These are phyloP conservation scores for Rhizopogon rudus DNA, from an alignment of 768 basidiomycete species.

Conservation along the genomic window DNA sequence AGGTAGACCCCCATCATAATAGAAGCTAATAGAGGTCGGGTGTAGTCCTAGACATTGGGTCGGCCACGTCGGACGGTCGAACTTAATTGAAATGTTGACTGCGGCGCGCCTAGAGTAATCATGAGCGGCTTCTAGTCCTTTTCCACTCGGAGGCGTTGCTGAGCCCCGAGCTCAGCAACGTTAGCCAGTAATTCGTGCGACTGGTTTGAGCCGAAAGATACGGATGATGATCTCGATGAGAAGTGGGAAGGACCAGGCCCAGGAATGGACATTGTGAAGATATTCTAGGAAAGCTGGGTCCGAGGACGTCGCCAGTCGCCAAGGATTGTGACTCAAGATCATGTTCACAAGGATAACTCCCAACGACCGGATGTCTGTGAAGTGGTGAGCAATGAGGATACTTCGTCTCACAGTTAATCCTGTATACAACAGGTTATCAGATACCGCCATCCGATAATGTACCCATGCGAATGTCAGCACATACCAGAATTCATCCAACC, in stretches of 20 bases:
- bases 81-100: too few relatives aligned
- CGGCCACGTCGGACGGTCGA: too few relatives aligned
- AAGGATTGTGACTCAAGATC: slow-evolving; percentile 67
- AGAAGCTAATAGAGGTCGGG: not conserved
- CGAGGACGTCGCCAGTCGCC: slow-evolving; percentile 61
- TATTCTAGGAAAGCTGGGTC: slow-evolving; percentile 69
- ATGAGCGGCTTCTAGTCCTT: not conserved
- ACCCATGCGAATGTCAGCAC: slow-evolving; percentile 7
- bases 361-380: slow-evolving; percentile 62
- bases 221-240: slow-evolving; percentile 66
- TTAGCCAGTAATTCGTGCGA: slow-evolving; percentile 42
- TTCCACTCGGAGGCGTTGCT: slow-evolving; percentile 15
- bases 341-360: slow-evolving; percentile 83
- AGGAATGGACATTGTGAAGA: slow-evolving; percentile 56
- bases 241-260: slow-evolving; percentile 63
- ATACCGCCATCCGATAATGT: not conserved
- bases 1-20: not conserved
- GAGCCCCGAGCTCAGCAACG: slow-evolving; percentile 54
- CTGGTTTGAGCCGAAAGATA: slow-evolving; percentile 67
- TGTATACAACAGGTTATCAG: slow-evolving; percentile 17
- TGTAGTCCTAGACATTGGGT: not conserved
- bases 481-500: slow-evolving; percentile 71
- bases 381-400: slow-evolving; percentile 10
- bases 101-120: not conserved
- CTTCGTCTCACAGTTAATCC: slow-evolving; percentile 45